Conservation (phyloP, 495 filamentous ascomycete species). For the Daldinia grandis region DNA sequence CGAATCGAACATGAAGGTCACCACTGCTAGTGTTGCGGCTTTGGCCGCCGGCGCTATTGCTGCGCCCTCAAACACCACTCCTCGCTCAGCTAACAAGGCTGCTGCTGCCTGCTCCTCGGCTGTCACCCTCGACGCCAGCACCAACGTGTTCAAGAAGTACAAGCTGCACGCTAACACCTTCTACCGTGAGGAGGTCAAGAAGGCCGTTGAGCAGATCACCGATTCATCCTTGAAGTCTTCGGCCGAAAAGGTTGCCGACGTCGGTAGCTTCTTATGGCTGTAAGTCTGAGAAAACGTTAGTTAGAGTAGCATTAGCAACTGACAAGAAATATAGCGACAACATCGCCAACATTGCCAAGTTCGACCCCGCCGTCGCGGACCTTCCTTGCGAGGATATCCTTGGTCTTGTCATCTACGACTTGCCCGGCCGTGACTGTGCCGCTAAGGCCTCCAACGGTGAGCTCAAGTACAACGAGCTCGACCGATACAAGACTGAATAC, state of each 20-base stretch:
- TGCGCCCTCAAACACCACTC: slow-evolving; percentile 49
- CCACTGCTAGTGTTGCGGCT: slow-evolving; percentile 50
- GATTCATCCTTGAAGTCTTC: slow-evolving; percentile 49
- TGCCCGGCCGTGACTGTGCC: slow-evolving; percentile 81
- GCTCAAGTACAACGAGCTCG: slow-evolving; percentile 68
- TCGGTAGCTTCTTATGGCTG: slow-evolving; percentile 78
- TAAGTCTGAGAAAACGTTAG: slow-evolving; percentile 45
- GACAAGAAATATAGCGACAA: slow-evolving; percentile 54
- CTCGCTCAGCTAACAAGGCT: slow-evolving; percentile 43
- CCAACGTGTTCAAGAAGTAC: slow-evolving; percentile 64
- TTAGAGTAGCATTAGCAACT: slow-evolving; percentile 5
- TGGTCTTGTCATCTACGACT: slow-evolving; percentile 78
- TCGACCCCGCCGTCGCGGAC: slow-evolving; percentile 64
- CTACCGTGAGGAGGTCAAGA: slow-evolving; percentile 63
- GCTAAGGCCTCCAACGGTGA: slow-evolving; percentile 82
- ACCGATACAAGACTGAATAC: slow-evolving; percentile 72
- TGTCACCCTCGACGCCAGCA: slow-evolving; percentile 59
- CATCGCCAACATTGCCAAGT: slow-evolving; percentile 66
- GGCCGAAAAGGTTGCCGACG: slow-evolving; percentile 65
- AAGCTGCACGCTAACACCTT: slow-evolving; percentile 65
- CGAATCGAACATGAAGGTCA: slow-evolving; percentile 57
- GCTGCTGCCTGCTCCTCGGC: slow-evolving; percentile 56
- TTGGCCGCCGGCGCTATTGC: slow-evolving; percentile 54
- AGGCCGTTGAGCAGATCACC: slow-evolving; percentile 54
- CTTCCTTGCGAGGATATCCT: slow-evolving; percentile 65